Conservation (phyloP, 371 early-diverging fungal genomes). For the Mucor mucedo region DNA sequence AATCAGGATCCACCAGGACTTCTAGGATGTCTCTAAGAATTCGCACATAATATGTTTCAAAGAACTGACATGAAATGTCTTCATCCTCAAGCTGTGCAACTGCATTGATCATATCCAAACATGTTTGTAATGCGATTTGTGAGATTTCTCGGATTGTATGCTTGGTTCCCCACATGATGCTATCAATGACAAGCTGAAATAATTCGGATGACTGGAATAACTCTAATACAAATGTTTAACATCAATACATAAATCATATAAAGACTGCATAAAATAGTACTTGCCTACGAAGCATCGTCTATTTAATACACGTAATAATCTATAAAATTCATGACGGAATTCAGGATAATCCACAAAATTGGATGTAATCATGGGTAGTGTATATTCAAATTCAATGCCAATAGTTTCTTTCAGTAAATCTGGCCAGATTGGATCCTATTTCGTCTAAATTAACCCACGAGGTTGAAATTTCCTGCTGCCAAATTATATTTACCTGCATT, state of each 20-base stretch:
- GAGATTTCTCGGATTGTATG: conserved; percentile 94
- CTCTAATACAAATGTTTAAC: conserved; percentile 48
- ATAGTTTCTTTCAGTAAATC: conserved; percentile 61
- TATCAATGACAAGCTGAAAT: conserved; percentile 82
- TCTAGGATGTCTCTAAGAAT: conserved; percentile 88
- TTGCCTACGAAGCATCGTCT: conserved; percentile 76
- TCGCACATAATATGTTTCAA: conserved; percentile 81
- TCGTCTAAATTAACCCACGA: too few relatives aligned
- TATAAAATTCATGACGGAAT: conserved; percentile 88
- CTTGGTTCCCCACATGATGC: conserved; percentile 95
- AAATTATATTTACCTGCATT: conserved; percentile 63
- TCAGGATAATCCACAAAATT: conserved; percentile 95
- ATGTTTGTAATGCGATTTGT: conserved; percentile 82
- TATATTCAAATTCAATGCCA: conserved; percentile 83
- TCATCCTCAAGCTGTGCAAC: conserved; percentile 66
- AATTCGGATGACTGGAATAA: conserved; percentile 66
- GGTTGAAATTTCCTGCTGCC: too few relatives aligned
- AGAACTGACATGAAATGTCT: conserved; percentile 80
- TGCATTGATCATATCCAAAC: conserved; percentile 77
- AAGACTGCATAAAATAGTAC: background rate
- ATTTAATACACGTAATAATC: conserved; percentile 79
- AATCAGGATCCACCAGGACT: conserved; percentile 90
- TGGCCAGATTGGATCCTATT: conserved; percentile 21
- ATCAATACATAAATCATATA: background rate
- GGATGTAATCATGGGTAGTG: conserved; percentile 91